Base-by-base conservation (phyloP, 352 stramenopile species). In the Thalassiosira ordinaria region DNA sequence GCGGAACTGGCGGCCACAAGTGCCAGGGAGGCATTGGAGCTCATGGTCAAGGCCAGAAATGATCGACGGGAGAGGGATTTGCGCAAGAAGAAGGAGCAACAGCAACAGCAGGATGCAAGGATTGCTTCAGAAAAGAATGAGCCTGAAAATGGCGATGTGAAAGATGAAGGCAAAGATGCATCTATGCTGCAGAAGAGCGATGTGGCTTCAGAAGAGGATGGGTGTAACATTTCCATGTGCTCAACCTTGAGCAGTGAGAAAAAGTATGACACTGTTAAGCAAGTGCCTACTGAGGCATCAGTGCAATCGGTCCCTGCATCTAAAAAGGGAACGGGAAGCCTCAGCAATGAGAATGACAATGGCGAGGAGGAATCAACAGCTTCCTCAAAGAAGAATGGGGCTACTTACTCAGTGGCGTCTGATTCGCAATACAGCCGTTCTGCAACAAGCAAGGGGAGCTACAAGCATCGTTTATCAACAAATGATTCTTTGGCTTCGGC, bases 21-120 rank as follows among this genome's bases (percentile, higher is more conserved):
- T 35, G 68, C 68, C 13, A 37, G 57, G 9, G 53, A 77, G 33
- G 68, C 55, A 29, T 41, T 77, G 26, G 68, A 77, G 14, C 24
- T 35, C 16, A 69, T 77, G 68, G 18, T 53, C 5, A 52, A 68
- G 49, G 35, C 46, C 27, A 27, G 55, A 6, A 61, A 69, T 20
- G 57, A 59, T 49, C 26, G 55, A 37, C 27, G 31, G 41, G 44
- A 62, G 16, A 59, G 49, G 9, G n/a, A 41, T n/a, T n/a, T n/a
- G 41, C 8, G 55, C 1, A 63, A 49, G 55, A 63, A 41, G 1
- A 27, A 22, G 41, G 29, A 7, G 26, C n/a, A n/a, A n/a, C n/a
- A n/a, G n/a, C n/a, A n/a, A n/a, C n/a, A n/a, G n/a, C n/a, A n/a
- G n/a, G n/a, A n/a, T n/a, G n/a, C n/a, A 26, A 29, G 31, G 2